phyloP scores from a whole-genome alignment of 23 red algal genomes.

The Agarophyton chilense region DNA sequence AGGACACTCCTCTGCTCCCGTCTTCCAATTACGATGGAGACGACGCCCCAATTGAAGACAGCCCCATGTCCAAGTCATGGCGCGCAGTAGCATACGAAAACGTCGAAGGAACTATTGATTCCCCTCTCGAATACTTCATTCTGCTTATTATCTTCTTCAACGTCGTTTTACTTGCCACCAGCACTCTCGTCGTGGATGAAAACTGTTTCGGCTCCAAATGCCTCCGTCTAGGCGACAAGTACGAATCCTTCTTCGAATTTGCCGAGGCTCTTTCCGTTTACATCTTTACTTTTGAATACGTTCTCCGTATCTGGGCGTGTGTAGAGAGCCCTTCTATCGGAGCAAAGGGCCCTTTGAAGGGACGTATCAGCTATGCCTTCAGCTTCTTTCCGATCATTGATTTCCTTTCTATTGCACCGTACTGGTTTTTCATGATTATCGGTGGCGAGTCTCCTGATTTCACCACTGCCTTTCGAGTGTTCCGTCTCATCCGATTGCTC shows the following conservation, averaged over 20 bases:
- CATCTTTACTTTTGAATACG: slow-evolving; percentile 84
- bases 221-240: slow-evolving; percentile 65
- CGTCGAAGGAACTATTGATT: slow-evolving; percentile 85
- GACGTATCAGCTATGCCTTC: slow-evolving; percentile 68
- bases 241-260: slow-evolving; percentile 64
- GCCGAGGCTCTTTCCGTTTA: slow-evolving; percentile 71
- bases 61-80: slow-evolving; percentile 8
- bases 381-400: slow-evolving; percentile 75
- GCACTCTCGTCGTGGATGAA: slow-evolving; percentile 55
- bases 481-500: slow-evolving; percentile 85
- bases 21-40: background rate
- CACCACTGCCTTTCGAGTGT: slow-evolving; percentile 74
- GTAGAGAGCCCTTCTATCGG: slow-evolving; percentile 44
- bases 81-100: slow-evolving; percentile 55
- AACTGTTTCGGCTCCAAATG: slow-evolving; percentile 60
- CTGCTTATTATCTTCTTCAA: slow-evolving; percentile 77
- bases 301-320: slow-evolving; percentile 77
- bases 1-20: slow-evolving; percentile 45
- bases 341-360: slow-evolving; percentile 59
- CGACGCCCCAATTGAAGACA: slow-evolving; percentile 3
- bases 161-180: slow-evolving; percentile 55
- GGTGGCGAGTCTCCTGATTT: slow-evolving; percentile 70
- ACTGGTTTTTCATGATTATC: slow-evolving; percentile 45
- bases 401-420: slow-evolving; percentile 75
- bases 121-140: slow-evolving; percentile 70